Evolutionary conservation across 2,329 filamentous ascomycete species (phyloP).

Genomic region (Phialocephala subalpina): DNA sequence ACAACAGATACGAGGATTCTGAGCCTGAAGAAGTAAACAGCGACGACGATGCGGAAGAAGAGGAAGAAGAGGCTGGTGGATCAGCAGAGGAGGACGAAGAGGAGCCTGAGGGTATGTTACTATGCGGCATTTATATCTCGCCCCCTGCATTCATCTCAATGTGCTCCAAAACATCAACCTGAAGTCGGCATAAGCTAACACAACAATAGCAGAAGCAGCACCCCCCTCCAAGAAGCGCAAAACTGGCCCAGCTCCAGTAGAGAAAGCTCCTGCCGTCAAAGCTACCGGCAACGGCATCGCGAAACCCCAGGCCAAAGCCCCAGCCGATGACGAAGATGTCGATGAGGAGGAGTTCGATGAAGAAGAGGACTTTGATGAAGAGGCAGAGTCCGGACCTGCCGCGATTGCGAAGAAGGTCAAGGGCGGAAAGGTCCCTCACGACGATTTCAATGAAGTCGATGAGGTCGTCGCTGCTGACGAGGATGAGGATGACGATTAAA

Average conservation of each 20-base stretch:
- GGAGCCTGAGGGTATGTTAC: conserved; percentile 33
- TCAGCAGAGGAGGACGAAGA: conserved; percentile 36
- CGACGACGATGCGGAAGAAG: conserved; percentile 46
- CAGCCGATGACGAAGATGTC: conserved; percentile 27
- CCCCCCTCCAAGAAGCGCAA: conserved; percentile 42
- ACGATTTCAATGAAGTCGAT: conserved; percentile 28
- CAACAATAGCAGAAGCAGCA: conserved; percentile 26
- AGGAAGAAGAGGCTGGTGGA: conserved; percentile 41
- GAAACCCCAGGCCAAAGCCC: conserved; percentile 23
- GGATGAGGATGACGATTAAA: conserved; percentile 29
- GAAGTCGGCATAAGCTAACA: conserved; percentile 23
- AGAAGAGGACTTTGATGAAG: conserved; percentile 21
- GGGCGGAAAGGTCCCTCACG: conserved; percentile 13
- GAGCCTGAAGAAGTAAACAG: conserved; percentile 42
- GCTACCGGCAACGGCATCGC: neutral
- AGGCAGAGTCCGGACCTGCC: conserved; percentile 19
- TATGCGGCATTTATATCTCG: conserved; percentile 20
- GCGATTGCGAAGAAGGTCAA: conserved; percentile 25
- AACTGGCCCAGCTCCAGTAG: conserved; percentile 24
- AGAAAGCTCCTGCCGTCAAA: conserved; percentile 7
- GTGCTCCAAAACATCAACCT: too few species aligned
- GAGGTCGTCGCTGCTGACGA: conserved; percentile 24
- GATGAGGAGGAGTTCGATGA: conserved; percentile 30
- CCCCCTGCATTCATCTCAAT: neutral
- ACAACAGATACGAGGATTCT: conserved; percentile 44